Evolutionary conservation across 257 asterid genomes (phyloP).

Genomic region (Anisodus tanguticus): DNA sequence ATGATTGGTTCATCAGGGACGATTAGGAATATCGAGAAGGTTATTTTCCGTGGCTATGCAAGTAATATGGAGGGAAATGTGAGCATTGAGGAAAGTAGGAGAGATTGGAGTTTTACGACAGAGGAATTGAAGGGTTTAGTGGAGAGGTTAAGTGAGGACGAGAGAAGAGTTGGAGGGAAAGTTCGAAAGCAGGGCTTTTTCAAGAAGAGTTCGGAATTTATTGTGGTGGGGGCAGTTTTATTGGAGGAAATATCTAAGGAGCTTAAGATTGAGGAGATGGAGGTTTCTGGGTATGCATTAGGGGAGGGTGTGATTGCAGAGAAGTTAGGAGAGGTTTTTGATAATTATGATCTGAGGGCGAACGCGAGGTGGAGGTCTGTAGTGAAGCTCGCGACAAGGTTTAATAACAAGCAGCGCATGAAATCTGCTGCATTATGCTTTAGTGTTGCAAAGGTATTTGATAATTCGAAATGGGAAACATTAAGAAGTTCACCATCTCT

Average conservation of each 20-base stretch:
- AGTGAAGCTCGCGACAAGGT: constrained; percentile 57
- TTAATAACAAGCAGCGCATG: constrained; percentile 50
- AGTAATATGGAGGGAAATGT: constrained; percentile 41
- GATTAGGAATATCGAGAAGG: constrained; percentile 69
- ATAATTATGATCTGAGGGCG: constrained; percentile 55
- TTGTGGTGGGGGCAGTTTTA: constrained; percentile 68
- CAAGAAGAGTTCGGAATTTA: constrained; percentile 59
- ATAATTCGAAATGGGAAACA: background rate
- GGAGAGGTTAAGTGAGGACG: constrained; percentile 52
- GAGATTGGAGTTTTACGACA: constrained; percentile 71
- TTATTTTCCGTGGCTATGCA: constrained; percentile 57
- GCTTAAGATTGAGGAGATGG: constrained; percentile 66
- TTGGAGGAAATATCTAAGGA: constrained; percentile 62
- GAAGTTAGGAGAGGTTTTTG: constrained; percentile 52
- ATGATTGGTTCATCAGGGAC: constrained; percentile 85
- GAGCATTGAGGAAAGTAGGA: constrained; percentile 47
- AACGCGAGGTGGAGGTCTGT: constrained; percentile 80
- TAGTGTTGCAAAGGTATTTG: constrained; percentile 60
- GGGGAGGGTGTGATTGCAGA: constrained; percentile 79
- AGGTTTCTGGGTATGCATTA: constrained; percentile 78
- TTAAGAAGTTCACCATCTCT: constrained; percentile 19
- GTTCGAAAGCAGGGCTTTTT: constrained; percentile 47
- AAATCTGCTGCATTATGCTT: constrained; percentile 57
- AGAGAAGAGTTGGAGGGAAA: constrained; percentile 50
- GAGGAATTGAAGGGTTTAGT: constrained; percentile 61